Evolutionary conservation across 352 stramenopile species (phyloP), one percentile per base, ranked within the genome.

Genomic region (Globisporangium alternatum): DNA sequence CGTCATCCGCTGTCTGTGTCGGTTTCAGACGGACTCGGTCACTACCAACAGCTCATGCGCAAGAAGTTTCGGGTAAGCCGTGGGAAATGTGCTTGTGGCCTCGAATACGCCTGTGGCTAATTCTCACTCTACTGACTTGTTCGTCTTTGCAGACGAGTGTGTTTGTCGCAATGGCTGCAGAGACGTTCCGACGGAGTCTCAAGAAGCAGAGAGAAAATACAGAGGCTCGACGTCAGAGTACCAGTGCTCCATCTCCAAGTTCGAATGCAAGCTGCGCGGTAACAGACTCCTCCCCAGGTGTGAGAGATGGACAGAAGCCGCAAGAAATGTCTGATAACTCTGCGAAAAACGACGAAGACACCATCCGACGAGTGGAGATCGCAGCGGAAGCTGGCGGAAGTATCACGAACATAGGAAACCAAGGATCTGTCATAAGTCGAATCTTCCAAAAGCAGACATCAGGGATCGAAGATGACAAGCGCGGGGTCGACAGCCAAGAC

Each of bases 21-120:
- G 0, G 62, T 83, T 28, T 76, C 62, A 3, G 75, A 86, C 2
- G 76, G 76, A 2, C 78, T 91, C 21, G 68, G 68, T 10, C 63
- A 78, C 62, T 91, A 91, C 59, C 74, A 86, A 33, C 67, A 70
- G 13, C 56, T 73, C 43, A 91, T 91, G 82, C 75, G 74, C 28
- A 77, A 75, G 47, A 89, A 89, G 60, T 91, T 91, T 53, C 70
- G 82, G 30, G 78, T 88, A 69, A 30, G 76, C 68, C 2, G 1
- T 22, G 13, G 30, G 21, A 22, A 10, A 13, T 33, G 10, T 56
- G 54, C 41, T 31, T 15, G 19, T 47, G 28, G 5, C 5, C 30
- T 22, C 58, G 66, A 10, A n/a, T 57, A 25, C 28, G 15, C 48
- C 25, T 47, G 44, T 25, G 39, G 48, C 47, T 22, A 8, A 8